A percentile compares a stretch with the other conserved stretches of the same genome.
phyloP scores from a whole-genome alignment of 2,329 filamentous ascomycete species.

The Peltaster fructicola region DNA sequence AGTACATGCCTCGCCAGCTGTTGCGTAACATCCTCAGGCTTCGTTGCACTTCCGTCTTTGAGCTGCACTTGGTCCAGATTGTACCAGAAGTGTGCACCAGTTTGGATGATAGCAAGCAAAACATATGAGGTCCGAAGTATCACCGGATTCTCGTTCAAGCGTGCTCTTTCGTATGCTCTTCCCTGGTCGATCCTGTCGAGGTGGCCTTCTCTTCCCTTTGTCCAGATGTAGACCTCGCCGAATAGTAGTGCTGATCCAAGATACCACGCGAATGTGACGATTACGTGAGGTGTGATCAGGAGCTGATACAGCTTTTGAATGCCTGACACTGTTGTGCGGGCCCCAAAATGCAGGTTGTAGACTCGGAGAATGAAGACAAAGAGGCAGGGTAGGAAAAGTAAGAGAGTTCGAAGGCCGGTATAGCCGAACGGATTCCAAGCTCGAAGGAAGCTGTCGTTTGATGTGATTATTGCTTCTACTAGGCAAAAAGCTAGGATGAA shows the following conservation, averaged over 20 bases:
- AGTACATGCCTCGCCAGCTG: conserved; percentile 1
- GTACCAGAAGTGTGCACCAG: conserved; percentile 47
- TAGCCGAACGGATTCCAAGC: conserved; percentile 68
- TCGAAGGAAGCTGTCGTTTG: conserved; percentile 41
- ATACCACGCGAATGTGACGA: conserved; percentile 62
- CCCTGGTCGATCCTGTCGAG: conserved; percentile 57
- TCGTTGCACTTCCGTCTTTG: conserved; percentile 17
- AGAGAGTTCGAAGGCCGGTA: conserved; percentile 53
- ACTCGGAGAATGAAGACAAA: conserved; percentile 72
- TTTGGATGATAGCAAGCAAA: conserved; percentile 52
- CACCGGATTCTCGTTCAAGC: conserved; percentile 72
- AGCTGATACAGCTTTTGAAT: conserved; percentile 45
- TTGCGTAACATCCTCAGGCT: conserved; percentile 1
- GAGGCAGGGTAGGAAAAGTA: conserved; percentile 61
- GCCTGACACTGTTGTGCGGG: conserved; percentile 48
- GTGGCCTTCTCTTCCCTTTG: conserved; percentile 35
- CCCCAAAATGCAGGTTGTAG: conserved; percentile 23
- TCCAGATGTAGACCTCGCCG: conserved; percentile 62
- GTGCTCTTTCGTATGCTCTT: conserved; percentile 48
- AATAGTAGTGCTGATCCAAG: conserved; percentile 61
- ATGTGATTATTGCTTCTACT: conserved; percentile 50
- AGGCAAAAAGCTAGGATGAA: conserved; percentile 58
- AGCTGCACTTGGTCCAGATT: conserved; percentile 54
- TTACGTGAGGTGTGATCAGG: conserved; percentile 37
- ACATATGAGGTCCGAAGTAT: conserved; percentile 58